Percentiles rank a stretch among this genome's conserved stretches.
These are phyloP conservation scores for Cystobasidium tubakii DNA, from an alignment of 768 basidiomycete species.

Conservation along the genomic window DNA sequence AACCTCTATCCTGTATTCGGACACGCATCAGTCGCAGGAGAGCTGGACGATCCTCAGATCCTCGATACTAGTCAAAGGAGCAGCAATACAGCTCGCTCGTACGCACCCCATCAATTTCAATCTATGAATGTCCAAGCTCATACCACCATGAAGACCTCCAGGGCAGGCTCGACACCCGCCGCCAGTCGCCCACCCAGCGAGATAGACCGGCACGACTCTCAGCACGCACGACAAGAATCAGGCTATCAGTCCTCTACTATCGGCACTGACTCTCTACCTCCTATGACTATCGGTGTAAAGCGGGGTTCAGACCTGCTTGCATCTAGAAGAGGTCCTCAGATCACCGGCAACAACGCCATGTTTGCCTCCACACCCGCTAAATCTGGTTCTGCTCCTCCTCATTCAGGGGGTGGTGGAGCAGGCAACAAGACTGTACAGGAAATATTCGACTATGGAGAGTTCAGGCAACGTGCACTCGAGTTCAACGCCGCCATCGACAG, in stretches of 20 bases:
- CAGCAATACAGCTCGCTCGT: neutral
- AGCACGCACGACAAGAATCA: conserved; percentile 1
- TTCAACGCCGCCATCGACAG: neutral
- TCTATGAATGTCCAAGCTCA: neutral
- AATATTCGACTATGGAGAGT: neutral
- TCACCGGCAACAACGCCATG: neutral
- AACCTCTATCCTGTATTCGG: neutral
- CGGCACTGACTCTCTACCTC: conserved; percentile 1
- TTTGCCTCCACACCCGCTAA: neutral
- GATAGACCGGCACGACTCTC: neutral
- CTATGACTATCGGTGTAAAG: conserved; percentile 28
- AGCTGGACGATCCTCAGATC: neutral
- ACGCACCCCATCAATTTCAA: neutral
- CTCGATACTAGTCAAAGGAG: too few species aligned
- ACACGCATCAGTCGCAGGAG: neutral
- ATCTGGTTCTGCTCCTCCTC: conserved; percentile 16
- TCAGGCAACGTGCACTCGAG: neutral
- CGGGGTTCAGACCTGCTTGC: conserved; percentile 13
- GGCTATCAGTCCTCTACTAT: conserved; percentile 22
- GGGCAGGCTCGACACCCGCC: neutral
- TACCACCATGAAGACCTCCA: neutral
- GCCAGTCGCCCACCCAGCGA: neutral
- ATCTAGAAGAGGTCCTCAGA: conserved; percentile 3
- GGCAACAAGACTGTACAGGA: neutral
- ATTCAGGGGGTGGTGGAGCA: neutral